Evolutionary conservation across 495 filamentous ascomycete genomes (phyloP).

Genomic region (Neurospora sp.): DNA sequence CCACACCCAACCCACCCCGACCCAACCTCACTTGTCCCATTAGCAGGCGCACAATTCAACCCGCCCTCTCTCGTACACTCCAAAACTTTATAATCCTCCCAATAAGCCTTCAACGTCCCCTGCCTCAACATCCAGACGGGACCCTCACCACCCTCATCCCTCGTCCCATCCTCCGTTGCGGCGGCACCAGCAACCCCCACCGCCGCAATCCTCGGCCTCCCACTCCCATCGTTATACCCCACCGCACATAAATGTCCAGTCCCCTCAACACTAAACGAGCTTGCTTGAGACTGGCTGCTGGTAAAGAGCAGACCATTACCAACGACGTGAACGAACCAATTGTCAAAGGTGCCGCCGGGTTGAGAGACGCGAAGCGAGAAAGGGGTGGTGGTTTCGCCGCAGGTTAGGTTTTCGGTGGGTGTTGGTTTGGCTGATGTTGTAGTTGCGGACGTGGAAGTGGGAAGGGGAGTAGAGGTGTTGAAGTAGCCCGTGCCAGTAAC

Average conservation of each 20-base stretch:
- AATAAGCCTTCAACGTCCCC: not conserved
- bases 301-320: conserved; percentile 17
- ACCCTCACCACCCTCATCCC: not conserved
- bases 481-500: not conserved
- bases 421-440: conserved; percentile 24
- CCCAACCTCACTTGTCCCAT: not conserved
- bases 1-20: conserved; percentile 11
- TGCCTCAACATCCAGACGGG: not conserved
- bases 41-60: conserved; percentile 2
- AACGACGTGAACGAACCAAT: conserved; percentile 18
- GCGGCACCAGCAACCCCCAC: conserved; percentile 9
- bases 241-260: conserved; percentile 16
- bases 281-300: not conserved
- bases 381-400: conserved; percentile 13
- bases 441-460: conserved; percentile 16
- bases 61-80: conserved; percentile 1
- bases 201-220: conserved; percentile 1
- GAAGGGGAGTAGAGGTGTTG: conserved; percentile 15
- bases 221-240: conserved; percentile 2
- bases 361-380: conserved; percentile 19
- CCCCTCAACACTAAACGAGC: conserved; percentile 17
- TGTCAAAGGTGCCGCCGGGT: conserved; percentile 18
- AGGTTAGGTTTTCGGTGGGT: conserved; percentile 14
- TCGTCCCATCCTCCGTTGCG: not conserved
- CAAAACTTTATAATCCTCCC: conserved; percentile 5